phyloP scores from a whole-genome alignment of 2,329 filamentous ascomycete genomes.

The Aspergillus melleus region DNA sequence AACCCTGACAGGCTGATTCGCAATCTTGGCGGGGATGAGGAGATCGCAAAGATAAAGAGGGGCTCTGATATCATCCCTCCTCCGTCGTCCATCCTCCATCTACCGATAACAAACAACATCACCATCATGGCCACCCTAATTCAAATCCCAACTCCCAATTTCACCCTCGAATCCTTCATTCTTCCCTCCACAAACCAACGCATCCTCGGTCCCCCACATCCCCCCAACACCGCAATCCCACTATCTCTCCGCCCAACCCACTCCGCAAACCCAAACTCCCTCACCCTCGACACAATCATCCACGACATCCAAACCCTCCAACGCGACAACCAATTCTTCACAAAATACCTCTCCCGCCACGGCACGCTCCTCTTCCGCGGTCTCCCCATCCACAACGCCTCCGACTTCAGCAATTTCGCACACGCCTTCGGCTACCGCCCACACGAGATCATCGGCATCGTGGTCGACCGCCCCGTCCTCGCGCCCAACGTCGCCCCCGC shows the following conservation, averaged over 20 bases:
- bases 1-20: not conserved
- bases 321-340: slow-evolving; percentile 35
- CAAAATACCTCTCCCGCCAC: slow-evolving; percentile 45
- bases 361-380: slow-evolving; percentile 50
- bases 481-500: slow-evolving; percentile 50
- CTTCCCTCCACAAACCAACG: slow-evolving; percentile 46
- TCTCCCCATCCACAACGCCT: slow-evolving; percentile 46
- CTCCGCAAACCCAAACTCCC: slow-evolving; percentile 14
- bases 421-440: slow-evolving; percentile 51
- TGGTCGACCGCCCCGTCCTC: slow-evolving; percentile 47
- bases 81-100: not conserved
- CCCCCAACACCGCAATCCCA: slow-evolving; percentile 38
- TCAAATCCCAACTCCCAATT: not conserved
- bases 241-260: slow-evolving; percentile 40
- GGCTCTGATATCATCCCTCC: not conserved
- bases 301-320: slow-evolving; percentile 40
- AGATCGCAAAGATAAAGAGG: not conserved
- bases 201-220: slow-evolving; percentile 42
- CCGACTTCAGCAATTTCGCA: slow-evolving; percentile 51
- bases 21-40: not conserved
- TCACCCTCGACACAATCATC: slow-evolving; percentile 36
- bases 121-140: not conserved
- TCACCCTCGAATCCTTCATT: slow-evolving; percentile 37
- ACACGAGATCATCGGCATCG: slow-evolving; percentile 55
- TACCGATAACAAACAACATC: not conserved